Percentiles rank a stretch among this genome's conserved stretches.
These are phyloP conservation scores for Mycogone perniciosa DNA, from an alignment of 2,329 filamentous ascomycete genomes.

Conservation along the genomic window DNA sequence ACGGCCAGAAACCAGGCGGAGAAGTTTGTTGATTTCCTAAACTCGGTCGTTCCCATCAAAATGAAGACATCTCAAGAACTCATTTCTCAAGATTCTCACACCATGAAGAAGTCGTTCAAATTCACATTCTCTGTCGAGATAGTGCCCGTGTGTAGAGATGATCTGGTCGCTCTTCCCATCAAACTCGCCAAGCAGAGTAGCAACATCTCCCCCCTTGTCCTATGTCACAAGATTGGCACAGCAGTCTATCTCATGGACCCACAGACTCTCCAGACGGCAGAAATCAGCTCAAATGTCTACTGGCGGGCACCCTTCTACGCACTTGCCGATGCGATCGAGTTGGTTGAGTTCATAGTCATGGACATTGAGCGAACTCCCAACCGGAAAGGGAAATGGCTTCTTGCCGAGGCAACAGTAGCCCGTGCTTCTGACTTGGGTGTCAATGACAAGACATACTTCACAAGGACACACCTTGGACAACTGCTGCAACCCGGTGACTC, in stretches of 20 bases:
- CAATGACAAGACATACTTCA: slow-evolving; percentile 85
- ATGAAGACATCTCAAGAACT: slow-evolving; percentile 75
- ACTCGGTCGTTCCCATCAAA: slow-evolving; percentile 70
- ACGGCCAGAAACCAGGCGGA: slow-evolving; percentile 83
- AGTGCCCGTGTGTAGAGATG: slow-evolving; percentile 94
- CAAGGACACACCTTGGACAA: slow-evolving; percentile 80
- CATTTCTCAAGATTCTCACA: slow-evolving; percentile 90
- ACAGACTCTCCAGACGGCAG: slow-evolving; percentile 82
- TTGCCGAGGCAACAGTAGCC: slow-evolving; percentile 84
- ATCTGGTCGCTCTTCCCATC: slow-evolving; percentile 87
- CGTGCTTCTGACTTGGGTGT: slow-evolving; percentile 77
- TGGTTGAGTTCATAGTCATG: slow-evolving; percentile 90
- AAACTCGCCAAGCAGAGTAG: slow-evolving; percentile 80
- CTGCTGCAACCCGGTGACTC: slow-evolving; percentile 85
- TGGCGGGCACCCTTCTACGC: slow-evolving; percentile 85
- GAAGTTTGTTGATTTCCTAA: slow-evolving; percentile 85
- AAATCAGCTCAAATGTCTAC: slow-evolving; percentile 75
- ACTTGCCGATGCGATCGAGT: slow-evolving; percentile 74
- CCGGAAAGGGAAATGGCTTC: slow-evolving; percentile 72
- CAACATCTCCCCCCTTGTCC: slow-evolving; percentile 78
- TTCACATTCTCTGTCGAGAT: slow-evolving; percentile 86
- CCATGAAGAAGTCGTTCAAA: slow-evolving; percentile 86
- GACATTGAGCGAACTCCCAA: slow-evolving; percentile 79
- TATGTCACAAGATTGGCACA: slow-evolving; percentile 86
- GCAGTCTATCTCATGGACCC: slow-evolving; percentile 86